Evolutionary conservation across 208 protist genomes (phyloP), one percentile per base, ranked within the genome.

Genomic region (Sergeia podlipaevii): DNA sequence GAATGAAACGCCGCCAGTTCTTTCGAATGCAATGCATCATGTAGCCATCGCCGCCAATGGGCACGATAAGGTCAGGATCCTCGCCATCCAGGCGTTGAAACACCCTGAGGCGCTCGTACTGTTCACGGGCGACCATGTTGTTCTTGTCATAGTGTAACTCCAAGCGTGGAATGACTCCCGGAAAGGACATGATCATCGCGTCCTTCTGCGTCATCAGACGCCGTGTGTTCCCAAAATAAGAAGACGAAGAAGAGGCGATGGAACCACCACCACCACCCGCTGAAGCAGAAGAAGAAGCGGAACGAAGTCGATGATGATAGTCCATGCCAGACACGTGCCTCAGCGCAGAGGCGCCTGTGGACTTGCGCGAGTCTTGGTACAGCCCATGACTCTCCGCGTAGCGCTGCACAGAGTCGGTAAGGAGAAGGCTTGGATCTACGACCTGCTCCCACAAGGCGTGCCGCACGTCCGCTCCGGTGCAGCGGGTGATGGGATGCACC

Each of bases 21-120:
- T 85, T 78, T 6, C 89, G 84, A 51, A 95, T 91, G 68, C 89
- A 95, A 46, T 90, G 84, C 89, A 95, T 95, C 85, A 95, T 93
- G 70, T 91, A 95, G 8, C 89, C 89, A 66, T 95, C 89, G 1
- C 89, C 89, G 49, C 89, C 89, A 65, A 95, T 93, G 15, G 89
- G 89, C 29, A 93, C 85, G 60, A 95, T 91, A 18, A 95, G 68
- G 52, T 95, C 89, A 2, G 89, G 89, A 52, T 91, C 82, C 59
- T 88, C 73, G 39, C 69, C 79, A 29, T 70, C 64, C 23, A 50
- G 51, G 39, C 60, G 64, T 50, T 85, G 68, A 61, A 91, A 93
- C n/a, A 80, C 46, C 43, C 75, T 75, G 34, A 95, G 80, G 62
- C 75, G 77, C 55, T 93, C 82, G 60, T 80, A 92, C 65, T 85